Percentiles rank a stretch among this genome's conserved stretches.
These are phyloP conservation scores for Hordeum marinum DNA, from an alignment of 176 grass and related monocot species.

Conservation along the genomic window DNA sequence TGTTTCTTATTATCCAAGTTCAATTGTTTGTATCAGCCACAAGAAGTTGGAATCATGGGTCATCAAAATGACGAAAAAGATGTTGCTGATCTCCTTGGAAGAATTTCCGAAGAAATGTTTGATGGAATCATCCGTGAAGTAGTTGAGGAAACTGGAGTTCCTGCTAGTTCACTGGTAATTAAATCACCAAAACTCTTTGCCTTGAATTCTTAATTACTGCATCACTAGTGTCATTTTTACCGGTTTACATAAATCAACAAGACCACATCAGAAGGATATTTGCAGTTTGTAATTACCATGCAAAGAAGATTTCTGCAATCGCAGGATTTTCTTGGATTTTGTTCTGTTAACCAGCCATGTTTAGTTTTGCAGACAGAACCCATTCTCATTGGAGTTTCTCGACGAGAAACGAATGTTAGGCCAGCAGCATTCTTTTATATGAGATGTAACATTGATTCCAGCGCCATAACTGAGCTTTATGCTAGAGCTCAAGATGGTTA, in stretches of 20 bases:
- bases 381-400: constrained; percentile 81
- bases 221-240: not conserved
- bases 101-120: constrained; percentile 83
- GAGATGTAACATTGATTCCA: constrained; percentile 66
- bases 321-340: not conserved
- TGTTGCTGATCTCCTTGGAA: constrained; percentile 29
- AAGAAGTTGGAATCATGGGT: constrained; percentile 76
- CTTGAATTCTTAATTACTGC: not conserved
- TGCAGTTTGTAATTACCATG: not conserved
- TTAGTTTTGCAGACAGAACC: constrained; percentile 56
- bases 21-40: constrained; percentile 53
- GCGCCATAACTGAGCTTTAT: constrained; percentile 42
- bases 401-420: constrained; percentile 78
- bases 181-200: not conserved
- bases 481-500: constrained; percentile 89
- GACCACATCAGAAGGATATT: not conserved
- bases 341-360: not conserved
- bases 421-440: constrained; percentile 86
- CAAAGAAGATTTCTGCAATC: constrained; percentile 1
- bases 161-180: constrained; percentile 66
- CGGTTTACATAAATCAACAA: not conserved
- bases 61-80: constrained; percentile 48
- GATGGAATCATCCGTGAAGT: constrained; percentile 90
- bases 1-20: constrained; percentile 6
- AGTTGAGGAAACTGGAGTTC: constrained; percentile 95